Percentiles rank a stretch among this genome's conserved stretches.
Evolutionary conservation across 768 basidiomycete species (phyloP).

Genomic region (Leccinum boreale): DNA sequence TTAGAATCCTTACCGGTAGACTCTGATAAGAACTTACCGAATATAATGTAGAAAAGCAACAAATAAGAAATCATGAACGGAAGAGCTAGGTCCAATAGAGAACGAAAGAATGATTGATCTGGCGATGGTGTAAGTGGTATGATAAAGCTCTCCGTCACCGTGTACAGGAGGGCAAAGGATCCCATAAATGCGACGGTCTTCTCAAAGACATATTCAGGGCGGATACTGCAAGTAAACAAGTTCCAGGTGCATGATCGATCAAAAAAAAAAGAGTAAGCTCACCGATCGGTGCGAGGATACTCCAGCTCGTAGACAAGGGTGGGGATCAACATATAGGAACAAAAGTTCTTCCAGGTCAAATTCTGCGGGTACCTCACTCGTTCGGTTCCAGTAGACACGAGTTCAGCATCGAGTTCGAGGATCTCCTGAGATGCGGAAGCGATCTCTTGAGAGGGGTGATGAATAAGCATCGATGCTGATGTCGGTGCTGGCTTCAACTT

Average conservation of each 20-base stretch:
- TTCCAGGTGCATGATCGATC: background rate
- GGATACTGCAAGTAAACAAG: constrained; percentile 24
- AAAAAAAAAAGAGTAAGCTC: constrained; percentile 19
- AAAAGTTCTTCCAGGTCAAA: constrained; percentile 77
- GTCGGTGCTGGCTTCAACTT: constrained; percentile 4
- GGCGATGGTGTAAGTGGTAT: constrained; percentile 71
- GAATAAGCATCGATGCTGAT: constrained; percentile 45
- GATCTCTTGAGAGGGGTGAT: constrained; percentile 67
- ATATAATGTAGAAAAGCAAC: constrained; percentile 81
- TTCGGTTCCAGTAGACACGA: constrained; percentile 67
- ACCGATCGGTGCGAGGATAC: constrained; percentile 89
- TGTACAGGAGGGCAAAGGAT: constrained; percentile 90
- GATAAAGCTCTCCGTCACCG: constrained; percentile 93
- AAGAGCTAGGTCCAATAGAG: constrained; percentile 80
- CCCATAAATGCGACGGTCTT: constrained; percentile 87
- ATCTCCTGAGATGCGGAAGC: constrained; percentile 71
- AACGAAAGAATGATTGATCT: constrained; percentile 70
- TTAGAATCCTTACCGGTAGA: constrained; percentile 1
- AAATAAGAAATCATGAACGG: constrained; percentile 95
- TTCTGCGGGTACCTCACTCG: constrained; percentile 81
- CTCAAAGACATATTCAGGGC: constrained; percentile 52
- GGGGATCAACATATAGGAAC: constrained; percentile 82
- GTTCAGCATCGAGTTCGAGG: constrained; percentile 70
- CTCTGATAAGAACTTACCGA: constrained; percentile 45
- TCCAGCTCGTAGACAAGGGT: constrained; percentile 96